phyloP scores from a whole-genome alignment of 257 asterid species.

The Ligustrum vulgare region DNA sequence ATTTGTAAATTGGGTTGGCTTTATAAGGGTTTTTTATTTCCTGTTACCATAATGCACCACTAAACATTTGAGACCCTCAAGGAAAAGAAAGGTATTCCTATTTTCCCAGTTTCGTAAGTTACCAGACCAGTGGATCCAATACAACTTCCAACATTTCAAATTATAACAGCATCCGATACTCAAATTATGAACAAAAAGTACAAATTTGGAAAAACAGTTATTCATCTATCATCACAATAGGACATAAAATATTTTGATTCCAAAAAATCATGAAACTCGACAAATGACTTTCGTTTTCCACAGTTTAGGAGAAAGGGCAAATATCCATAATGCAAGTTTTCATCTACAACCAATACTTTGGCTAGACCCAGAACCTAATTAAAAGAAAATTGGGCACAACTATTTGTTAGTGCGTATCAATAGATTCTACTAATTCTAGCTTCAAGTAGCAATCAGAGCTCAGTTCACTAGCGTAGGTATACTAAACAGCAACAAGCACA shows the following conservation, averaged over 20 bases:
- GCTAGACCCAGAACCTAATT: neutral
- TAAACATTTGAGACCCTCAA: conserved; percentile 27
- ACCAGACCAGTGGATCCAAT: neutral
- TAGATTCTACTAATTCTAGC: neutral
- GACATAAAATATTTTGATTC: neutral
- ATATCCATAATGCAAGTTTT: neutral
- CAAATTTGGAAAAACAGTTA: neutral
- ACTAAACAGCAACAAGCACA: neutral
- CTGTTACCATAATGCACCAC: conserved; percentile 51
- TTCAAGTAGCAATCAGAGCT: neutral
- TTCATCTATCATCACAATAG: neutral
- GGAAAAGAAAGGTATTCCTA: conserved; percentile 14
- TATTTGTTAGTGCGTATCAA: neutral
- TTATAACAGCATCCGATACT: neutral
- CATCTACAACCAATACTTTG: neutral
- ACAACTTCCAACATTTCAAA: neutral
- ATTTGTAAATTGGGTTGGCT: conserved; percentile 37
- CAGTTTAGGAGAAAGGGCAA: neutral
- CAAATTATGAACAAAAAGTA: neutral
- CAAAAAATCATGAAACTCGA: neutral
- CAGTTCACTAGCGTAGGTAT: neutral
- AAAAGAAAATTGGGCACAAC: neutral
- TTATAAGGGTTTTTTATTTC: conserved; percentile 34
- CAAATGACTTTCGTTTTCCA: neutral
- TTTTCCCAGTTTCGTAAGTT: conserved; percentile 2